Base-by-base conservation (phyloP, 768 basidiomycete species). In the Trametes villosa region DNA sequence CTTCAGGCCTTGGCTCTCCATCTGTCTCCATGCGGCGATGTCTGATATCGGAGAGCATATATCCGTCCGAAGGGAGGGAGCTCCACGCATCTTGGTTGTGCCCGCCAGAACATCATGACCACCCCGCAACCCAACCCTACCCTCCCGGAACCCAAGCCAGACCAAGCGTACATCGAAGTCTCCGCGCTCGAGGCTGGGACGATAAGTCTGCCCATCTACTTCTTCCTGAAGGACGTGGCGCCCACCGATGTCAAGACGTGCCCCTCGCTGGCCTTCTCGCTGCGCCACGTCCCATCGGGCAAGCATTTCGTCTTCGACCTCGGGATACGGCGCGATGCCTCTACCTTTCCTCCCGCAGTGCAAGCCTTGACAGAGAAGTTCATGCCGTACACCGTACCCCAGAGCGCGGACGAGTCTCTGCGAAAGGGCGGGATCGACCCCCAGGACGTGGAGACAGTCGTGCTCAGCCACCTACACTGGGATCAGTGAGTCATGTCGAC, bases 151-250 rank as follows among this genome's bases (percentile, higher is more conserved):
- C 79, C 81, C 3, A 26, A 60, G n/a, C 42, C 66, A 0, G 69
- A 77, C 46, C 85, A 86, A 65, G 71, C 84, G 0, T 86, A 79
- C 66, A 78, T 81, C 58, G 62, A 77, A 31, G 79, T 86, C 40
- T 87, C 86, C 34, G 84, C 81, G 0, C 77, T 87, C 30, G 83
- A 85, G 62, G 80, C 77, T 1, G 86, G 85, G 11, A 64, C 75
- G 17, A 69, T 86, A 2, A 63, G 60, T 20, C 65, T 85, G 8
- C 68, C 76, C 0, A 65, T 79, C 20, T 74, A 73, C 29, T 70
- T 71, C 51, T 67, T 81, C 51, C 67, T 83, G 29, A 75, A 76
- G 27, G 76, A 71, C 33, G 70, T 75, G 1, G 62, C 66, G 4
- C 67, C 74, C 41, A 71, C 68, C 0, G 72, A 69, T 15, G 59